These are phyloP conservation scores for Phytophthora pistaciae DNA, from an alignment of 352 stramenopile species.

Conservation along the genomic window DNA sequence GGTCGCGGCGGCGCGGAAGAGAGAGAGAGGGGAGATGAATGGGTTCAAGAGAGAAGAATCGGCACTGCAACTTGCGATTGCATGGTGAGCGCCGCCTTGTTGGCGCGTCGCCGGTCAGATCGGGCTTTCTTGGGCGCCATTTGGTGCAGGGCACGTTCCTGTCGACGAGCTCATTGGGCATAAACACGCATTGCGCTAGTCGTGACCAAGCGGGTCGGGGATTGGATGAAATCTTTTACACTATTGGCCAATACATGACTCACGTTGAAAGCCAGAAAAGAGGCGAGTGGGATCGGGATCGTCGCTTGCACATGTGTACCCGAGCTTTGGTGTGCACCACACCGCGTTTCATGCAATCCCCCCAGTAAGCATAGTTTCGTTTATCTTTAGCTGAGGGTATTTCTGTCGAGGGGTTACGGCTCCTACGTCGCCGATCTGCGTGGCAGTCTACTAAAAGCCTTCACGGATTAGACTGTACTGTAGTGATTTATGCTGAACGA, in stretches of 20 bases:
- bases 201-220: not conserved
- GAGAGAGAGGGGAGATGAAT: not conserved
- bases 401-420: no score
- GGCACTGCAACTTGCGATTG: constrained; percentile 29
- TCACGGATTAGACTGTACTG: no score
- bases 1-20: constrained; percentile 6
- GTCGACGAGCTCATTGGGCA: constrained; percentile 35
- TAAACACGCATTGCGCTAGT: constrained; percentile 29
- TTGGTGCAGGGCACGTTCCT: constrained; percentile 36
- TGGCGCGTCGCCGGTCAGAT: not conserved
- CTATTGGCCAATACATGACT: constrained; percentile 2
- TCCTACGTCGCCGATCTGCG: no score
- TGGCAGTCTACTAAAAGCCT: no score
- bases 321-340: not conserved
- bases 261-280: not conserved
- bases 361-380: no score
- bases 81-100: not conserved
- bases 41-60: not conserved
- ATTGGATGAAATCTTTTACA: not conserved
- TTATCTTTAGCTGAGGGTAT: no score
- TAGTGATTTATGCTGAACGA: no score
- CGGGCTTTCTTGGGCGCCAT: not conserved
- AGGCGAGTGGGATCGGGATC: not conserved
- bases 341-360: no score
- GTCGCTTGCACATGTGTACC: not conserved